These are phyloP conservation scores for Termitomyces sp. DNA, from an alignment of 768 basidiomycete species.

Conservation along the genomic window DNA sequence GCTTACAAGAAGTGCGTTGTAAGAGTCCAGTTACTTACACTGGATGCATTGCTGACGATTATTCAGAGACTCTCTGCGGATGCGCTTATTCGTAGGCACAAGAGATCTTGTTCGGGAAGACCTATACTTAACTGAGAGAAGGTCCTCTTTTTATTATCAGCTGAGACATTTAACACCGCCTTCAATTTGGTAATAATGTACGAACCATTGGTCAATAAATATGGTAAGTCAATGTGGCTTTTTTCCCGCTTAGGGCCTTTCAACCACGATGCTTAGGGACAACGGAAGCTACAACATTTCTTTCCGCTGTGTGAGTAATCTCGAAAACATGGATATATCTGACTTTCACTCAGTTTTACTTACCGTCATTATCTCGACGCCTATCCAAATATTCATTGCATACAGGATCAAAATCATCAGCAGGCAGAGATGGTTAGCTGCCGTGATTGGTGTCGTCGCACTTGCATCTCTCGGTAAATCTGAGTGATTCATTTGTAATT, in stretches of 20 bases:
- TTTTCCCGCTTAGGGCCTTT: background rate
- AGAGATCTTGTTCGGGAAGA: background rate
- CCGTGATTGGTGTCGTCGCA: slow-evolving; percentile 26
- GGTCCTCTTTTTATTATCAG: slow-evolving; percentile 37
- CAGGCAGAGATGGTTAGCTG: slow-evolving; percentile 29
- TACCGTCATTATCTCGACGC: slow-evolving; percentile 31
- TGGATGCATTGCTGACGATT: background rate
- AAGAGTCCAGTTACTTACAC: background rate
- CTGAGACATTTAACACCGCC: slow-evolving; percentile 38
- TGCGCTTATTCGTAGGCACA: slow-evolving; percentile 31
- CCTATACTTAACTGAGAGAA: slow-evolving; percentile 5
- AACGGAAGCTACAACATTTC: slow-evolving; percentile 23
- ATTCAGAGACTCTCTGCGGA: slow-evolving; percentile 36
- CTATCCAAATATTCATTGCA: slow-evolving; percentile 42
- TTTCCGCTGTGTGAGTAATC: slow-evolving; percentile 27
- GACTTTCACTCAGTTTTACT: slow-evolving; percentile 18
- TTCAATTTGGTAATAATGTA: slow-evolving; percentile 42
- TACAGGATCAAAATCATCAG: slow-evolving; percentile 38
- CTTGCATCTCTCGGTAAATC: slow-evolving; percentile 29
- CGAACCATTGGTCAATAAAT: slow-evolving; percentile 38
- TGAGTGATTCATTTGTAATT: too few species aligned
- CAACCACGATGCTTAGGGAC: slow-evolving; percentile 18
- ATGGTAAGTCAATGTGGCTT: slow-evolving; percentile 20
- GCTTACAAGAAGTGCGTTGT: slow-evolving; percentile 31
- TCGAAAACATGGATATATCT: background rate